Evolutionary conservation across 139 green algal genomes (phyloP).

Genomic region (Micractinium sp.): DNA sequence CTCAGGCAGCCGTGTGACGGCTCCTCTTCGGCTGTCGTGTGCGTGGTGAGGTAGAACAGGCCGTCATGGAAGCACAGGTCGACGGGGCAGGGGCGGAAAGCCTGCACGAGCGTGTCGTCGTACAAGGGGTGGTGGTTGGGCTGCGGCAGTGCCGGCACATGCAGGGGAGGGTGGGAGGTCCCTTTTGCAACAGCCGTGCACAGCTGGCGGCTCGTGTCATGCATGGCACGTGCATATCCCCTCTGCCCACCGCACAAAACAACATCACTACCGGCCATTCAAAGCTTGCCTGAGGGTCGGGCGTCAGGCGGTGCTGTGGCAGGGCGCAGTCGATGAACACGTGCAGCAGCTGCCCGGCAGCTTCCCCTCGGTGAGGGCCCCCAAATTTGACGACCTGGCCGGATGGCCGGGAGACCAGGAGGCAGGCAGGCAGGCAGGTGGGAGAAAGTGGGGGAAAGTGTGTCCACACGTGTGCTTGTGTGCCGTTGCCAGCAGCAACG

Average conservation of each 20-base stretch:
- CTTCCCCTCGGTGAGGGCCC: not conserved
- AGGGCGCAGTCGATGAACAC: slow-evolving; percentile 4
- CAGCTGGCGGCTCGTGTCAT: not conserved
- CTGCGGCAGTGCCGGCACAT: not conserved
- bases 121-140: not conserved
- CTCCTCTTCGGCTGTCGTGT: not conserved
- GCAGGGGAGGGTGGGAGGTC: too few relatives aligned
- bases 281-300: not conserved
- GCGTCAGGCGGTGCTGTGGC: not conserved
- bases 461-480: too few relatives aligned
- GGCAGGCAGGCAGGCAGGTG: not conserved
- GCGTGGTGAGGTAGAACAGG: slow-evolving; percentile 10
- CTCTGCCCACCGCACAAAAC: not conserved
- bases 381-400: not conserved
- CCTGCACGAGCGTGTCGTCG: not conserved
- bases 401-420: not conserved
- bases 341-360: not conserved
- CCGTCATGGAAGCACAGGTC: not conserved
- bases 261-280: not conserved
- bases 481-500: too few relatives aligned
- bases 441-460: too few relatives aligned
- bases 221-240: too few relatives aligned
- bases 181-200: not conserved
- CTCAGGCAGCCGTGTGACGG: not conserved
- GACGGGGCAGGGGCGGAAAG: not conserved